Conservation (phyloP, 768 basidiomycete species). For the Tylopilus vinaceipallidus region DNA sequence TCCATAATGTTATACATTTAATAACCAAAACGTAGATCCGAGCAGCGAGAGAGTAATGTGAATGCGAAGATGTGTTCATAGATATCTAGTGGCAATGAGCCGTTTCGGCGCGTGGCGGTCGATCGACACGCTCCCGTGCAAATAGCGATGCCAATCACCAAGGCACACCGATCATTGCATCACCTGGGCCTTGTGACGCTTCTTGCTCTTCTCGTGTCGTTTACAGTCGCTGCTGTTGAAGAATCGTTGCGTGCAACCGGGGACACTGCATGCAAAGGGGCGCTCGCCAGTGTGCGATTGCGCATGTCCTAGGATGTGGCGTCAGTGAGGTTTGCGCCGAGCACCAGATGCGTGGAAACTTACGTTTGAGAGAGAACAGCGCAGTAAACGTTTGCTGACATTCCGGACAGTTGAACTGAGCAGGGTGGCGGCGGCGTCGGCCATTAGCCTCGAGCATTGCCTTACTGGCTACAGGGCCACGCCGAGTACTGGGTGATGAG, state of each 20-base stretch:
- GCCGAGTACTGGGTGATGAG: constrained; percentile 13
- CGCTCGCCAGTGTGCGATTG: constrained; percentile 31
- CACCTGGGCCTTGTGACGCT: constrained; percentile 26
- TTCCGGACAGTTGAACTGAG: constrained; percentile 15
- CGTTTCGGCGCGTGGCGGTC: constrained; percentile 15
- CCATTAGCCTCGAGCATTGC: constrained; percentile 34
- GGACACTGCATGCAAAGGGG: constrained; percentile 24
- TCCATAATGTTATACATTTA: constrained; percentile 1
- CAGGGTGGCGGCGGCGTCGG: constrained; percentile 30
- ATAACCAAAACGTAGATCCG: constrained; percentile 1
- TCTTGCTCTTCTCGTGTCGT: constrained; percentile 34
- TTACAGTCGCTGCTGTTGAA: constrained; percentile 35
- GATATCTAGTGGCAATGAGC: constrained; percentile 2
- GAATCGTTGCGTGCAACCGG: constrained; percentile 29
- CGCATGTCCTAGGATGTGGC: constrained; percentile 21
- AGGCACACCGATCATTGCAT: constrained; percentile 12
- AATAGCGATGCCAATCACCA: not conserved
- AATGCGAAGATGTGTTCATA: constrained; percentile 8
- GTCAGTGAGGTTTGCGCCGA: not conserved
- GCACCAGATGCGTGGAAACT: constrained; percentile 1
- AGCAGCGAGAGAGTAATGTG: constrained; percentile 5
- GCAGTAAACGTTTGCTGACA: constrained; percentile 31
- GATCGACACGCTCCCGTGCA: constrained; percentile 18
- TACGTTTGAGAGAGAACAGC: constrained; percentile 32
- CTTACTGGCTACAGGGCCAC: constrained; percentile 28